Percentiles rank a stretch among this genome's conserved stretches.
Evolutionary conservation across 345 rosid genomes (phyloP).

Genomic region (Eutrema yunnanense): DNA sequence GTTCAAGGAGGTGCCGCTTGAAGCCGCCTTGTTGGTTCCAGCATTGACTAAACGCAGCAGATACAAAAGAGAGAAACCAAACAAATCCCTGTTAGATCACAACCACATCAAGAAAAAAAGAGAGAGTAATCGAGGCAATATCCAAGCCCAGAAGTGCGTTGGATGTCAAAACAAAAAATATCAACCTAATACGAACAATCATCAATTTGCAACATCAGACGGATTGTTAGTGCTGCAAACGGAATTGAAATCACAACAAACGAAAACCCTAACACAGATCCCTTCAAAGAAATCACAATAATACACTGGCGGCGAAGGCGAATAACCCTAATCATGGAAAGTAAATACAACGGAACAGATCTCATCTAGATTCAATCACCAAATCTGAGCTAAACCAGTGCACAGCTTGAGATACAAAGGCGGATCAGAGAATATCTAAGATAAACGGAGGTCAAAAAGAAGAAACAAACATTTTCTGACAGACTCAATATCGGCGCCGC

Average conservation of each 20-base stretch:
- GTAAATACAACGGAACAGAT: neutral
- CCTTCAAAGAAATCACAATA: neutral
- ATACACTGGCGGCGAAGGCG: neutral
- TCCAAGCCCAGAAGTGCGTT: neutral
- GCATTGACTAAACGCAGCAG: conserved; percentile 50
- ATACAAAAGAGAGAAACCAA: neutral
- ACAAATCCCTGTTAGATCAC: neutral
- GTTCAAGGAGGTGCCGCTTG: conserved; percentile 83
- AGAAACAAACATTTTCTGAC: conserved; percentile 53
- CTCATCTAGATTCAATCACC: neutral
- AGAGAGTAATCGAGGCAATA: neutral
- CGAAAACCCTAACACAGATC: neutral
- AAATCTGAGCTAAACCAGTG: neutral
- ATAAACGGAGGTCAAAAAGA: neutral
- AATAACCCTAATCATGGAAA: neutral
- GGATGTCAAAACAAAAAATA: neutral
- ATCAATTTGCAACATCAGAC: neutral
- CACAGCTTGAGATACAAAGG: neutral
- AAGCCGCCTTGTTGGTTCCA: conserved; percentile 89
- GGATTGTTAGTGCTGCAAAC: neutral
- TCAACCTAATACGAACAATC: neutral
- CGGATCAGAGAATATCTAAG: neutral
- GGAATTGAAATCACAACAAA: neutral
- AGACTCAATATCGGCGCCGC: conserved; percentile 77
- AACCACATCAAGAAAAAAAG: neutral